phyloP scores from a whole-genome alignment of 225 moss, liverwort and hornwort genomes.

The Bryoerythrophyllum caledonicum region DNA sequence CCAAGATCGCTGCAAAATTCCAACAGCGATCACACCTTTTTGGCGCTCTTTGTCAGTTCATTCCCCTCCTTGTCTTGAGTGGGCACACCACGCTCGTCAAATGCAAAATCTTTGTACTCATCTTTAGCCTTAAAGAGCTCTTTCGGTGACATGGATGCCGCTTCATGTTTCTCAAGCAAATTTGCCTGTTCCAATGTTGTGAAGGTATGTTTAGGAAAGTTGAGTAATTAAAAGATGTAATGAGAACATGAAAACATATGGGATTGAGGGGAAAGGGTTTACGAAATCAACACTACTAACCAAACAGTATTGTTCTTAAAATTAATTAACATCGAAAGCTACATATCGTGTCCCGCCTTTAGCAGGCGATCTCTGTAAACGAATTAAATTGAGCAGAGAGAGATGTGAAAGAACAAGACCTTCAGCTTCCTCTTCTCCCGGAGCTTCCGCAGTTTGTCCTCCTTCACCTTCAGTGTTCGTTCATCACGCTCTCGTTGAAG shows the following conservation, averaged over 20 bases:
- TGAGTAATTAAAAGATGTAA: too few species aligned
- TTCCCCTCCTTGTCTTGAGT: conserved; percentile 66
- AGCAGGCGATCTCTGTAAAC: too few species aligned
- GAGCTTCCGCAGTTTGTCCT: conserved; percentile 63
- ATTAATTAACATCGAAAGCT: not conserved
- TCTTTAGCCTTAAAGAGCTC: conserved; percentile 50
- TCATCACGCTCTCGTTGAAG: conserved; percentile 74
- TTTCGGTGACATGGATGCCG: conserved; percentile 48
- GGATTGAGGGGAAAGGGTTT: not conserved
- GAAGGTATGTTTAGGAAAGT: not conserved
- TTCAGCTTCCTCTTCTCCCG: conserved; percentile 55
- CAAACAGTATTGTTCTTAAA: not conserved
- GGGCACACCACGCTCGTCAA: conserved; percentile 71
- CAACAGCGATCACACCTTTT: conserved; percentile 50
- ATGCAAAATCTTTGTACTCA: conserved; percentile 57
- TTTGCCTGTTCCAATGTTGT: conserved; percentile 57
- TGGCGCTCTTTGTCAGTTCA: conserved; percentile 65
- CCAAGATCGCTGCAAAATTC: too few species aligned
- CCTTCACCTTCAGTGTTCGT: conserved; percentile 52
- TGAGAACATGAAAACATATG: not conserved
- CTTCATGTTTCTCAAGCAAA: conserved; percentile 66
- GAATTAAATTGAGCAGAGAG: not conserved
- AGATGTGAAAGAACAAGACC: conserved; percentile 21
- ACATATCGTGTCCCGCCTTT: too few species aligned
- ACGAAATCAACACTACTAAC: too few species aligned